Evolutionary conservation across 2,329 filamentous ascomycete genomes (phyloP).

Genomic region (Apiospora kogelbergensis): DNA sequence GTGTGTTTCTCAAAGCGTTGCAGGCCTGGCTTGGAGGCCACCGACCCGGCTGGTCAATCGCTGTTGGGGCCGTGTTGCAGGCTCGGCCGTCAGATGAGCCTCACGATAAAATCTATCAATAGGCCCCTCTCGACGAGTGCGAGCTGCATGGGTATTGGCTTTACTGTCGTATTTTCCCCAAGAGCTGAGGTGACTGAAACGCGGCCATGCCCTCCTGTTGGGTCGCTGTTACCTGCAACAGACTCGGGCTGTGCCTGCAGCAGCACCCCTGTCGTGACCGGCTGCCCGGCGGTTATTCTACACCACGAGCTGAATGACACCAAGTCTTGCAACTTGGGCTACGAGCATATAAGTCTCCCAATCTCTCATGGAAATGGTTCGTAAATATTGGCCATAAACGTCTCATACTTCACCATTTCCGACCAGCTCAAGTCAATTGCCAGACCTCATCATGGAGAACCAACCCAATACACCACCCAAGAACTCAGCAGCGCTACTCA

Average conservation of each 20-base stretch:
- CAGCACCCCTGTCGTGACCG: not conserved
- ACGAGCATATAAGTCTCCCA: not conserved
- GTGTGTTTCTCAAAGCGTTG: not conserved
- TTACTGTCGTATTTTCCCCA: not conserved
- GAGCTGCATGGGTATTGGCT: not conserved
- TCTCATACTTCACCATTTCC: not conserved
- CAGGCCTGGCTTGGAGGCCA: not conserved
- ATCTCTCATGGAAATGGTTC: not conserved
- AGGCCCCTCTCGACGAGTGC: not conserved
- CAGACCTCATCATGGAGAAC: not conserved
- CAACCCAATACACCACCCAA: not conserved
- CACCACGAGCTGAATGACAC: not conserved
- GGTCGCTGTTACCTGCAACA: constrained; percentile 3
- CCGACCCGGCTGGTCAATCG: not conserved
- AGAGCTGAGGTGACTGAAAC: constrained; percentile 1
- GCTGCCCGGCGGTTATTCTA: not conserved
- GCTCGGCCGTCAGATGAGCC: not conserved
- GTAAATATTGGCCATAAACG: not conserved
- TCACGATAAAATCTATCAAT: not conserved
- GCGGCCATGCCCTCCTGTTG: not conserved
- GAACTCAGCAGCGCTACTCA: not conserved
- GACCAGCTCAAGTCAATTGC: not conserved
- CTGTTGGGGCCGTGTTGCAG: not conserved
- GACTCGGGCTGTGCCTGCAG: not conserved
- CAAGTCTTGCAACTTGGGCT: not conserved